Evolutionary conservation across 75 land plant genomes (phyloP), one percentile per base, ranked within the genome.

Genomic region (Ceratopteris richardii): DNA sequence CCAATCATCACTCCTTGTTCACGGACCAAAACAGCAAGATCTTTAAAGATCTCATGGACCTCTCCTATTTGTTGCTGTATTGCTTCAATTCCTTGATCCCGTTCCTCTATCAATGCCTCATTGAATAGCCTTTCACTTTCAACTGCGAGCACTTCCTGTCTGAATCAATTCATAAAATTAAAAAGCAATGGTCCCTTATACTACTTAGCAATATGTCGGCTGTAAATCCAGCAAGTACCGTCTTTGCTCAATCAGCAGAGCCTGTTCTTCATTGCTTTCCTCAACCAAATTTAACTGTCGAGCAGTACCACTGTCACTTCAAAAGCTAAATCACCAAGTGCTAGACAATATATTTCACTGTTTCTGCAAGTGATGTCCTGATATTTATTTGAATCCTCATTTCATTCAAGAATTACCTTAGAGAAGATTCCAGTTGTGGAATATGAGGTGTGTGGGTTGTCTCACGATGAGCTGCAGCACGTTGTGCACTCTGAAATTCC

Each of bases 401-500:
- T 59, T 17, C 11, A 31, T 36, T n/a, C 20, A 18, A 31, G 61
- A 36, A 18, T 59, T n/a, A 69, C 71, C 71, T 62, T 51, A 30
- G 17, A 40, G 55, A 42, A 31, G 46, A 39, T 17, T 46, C 56
- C 21, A 33, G 51, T 56, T 70, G 60, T 17, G 86, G 81, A 58
- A 77, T 73, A 75, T 80, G 75, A 42, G 94, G 90, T n/a, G 79
- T 55, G 61, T 82, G 86, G 22, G 83, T 75, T 40, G 82, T 80
- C 60, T 86, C 86, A n/a, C 83, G 74, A 54, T 89, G 86, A 61
- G 82, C 81, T 43, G 90, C 83, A 54, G 86, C 75, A 50, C 82
- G 61, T 58, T 89, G 95, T 29, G 80, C 86, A 51, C 77, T 82
- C 64, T 89, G 85, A 66, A 89, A 89, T 52, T 82, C 86, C 51